Conservation (phyloP, 2,329 filamentous ascomycete genomes). For the Aureobasidium vineae region DNA sequence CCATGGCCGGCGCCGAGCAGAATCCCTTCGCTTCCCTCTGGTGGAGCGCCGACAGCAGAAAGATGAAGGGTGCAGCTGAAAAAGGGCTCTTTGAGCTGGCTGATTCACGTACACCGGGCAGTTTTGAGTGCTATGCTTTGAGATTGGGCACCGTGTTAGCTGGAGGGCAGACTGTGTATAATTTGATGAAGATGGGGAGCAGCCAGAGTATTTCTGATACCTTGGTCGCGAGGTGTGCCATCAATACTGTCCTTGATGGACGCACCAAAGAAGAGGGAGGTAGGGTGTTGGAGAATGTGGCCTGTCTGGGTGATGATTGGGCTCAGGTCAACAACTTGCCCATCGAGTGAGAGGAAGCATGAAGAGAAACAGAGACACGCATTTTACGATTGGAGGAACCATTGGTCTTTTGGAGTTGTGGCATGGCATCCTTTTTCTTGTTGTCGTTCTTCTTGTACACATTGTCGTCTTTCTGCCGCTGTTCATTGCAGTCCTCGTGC, state of each 20-base stretch:
- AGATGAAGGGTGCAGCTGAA: constrained; percentile 42
- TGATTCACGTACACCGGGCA: constrained; percentile 34
- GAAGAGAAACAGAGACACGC: neutral
- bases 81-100: constrained; percentile 39
- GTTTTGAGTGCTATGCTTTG: constrained; percentile 39
- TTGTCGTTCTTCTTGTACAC: neutral
- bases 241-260: constrained; percentile 36
- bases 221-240: constrained; percentile 35
- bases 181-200: constrained; percentile 35
- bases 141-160: constrained; percentile 37
- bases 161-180: constrained; percentile 37
- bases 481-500: neutral
- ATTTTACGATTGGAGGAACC: neutral
- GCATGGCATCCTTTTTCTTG: neutral
- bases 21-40: constrained; percentile 43
- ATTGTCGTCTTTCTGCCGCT: neutral
- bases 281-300: constrained; percentile 40
- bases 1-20: constrained; percentile 42
- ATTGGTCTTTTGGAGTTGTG: neutral
- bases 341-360: neutral
- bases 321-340: constrained; percentile 35
- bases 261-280: constrained; percentile 34
- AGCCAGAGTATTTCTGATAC: constrained; percentile 37
- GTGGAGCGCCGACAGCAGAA: constrained; percentile 37
- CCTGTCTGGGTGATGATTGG: constrained; percentile 41